A percentile compares a stretch with the other conserved stretches of the same genome.
Evolutionary conservation across 2,329 filamentous ascomycete genomes (phyloP).

Genomic region (Stemphylium lycopersici): DNA sequence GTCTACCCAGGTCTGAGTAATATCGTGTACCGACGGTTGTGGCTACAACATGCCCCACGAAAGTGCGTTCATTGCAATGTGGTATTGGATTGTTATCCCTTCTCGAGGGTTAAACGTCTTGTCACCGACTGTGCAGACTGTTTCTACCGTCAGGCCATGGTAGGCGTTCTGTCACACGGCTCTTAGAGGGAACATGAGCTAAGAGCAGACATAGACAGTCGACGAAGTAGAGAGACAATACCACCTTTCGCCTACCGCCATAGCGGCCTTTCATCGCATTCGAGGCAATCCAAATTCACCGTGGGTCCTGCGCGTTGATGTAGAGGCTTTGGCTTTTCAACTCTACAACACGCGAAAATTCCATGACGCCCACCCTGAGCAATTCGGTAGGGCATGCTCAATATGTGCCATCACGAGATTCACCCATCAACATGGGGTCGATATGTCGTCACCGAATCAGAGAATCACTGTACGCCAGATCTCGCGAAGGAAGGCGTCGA

Average conservation of each 20-base stretch:
- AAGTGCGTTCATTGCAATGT: conserved; percentile 36
- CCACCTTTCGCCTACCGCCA: conserved; percentile 29
- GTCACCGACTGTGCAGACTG: conserved; percentile 34
- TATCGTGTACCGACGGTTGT: conserved; percentile 40
- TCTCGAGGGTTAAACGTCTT: conserved; percentile 22
- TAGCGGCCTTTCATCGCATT: conserved; percentile 22
- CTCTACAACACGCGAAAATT: conserved; percentile 40
- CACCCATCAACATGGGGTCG: not conserved
- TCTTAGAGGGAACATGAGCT: not conserved
- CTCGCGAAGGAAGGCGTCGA: not conserved
- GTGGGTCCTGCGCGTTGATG: conserved; percentile 39
- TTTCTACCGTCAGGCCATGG: conserved; percentile 39
- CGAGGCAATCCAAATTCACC: conserved; percentile 20
- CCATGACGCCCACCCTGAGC: conserved; percentile 30
- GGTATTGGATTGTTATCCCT: conserved; percentile 34
- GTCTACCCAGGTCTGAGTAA: conserved; percentile 35
- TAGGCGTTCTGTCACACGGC: conserved; percentile 7
- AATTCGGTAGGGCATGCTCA: conserved; percentile 30
- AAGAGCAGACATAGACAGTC: conserved; percentile 21
- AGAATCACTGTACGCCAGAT: conserved; percentile 1
- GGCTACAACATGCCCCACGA: conserved; percentile 39
- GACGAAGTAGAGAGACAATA: conserved; percentile 39
- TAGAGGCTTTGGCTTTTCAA: conserved; percentile 37
- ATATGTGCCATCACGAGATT: conserved; percentile 30
- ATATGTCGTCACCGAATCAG: not conserved